These are phyloP conservation scores for Escovopsis sp. DNA, from an alignment of 2,329 filamentous ascomycete species.

Conservation along the genomic window DNA sequence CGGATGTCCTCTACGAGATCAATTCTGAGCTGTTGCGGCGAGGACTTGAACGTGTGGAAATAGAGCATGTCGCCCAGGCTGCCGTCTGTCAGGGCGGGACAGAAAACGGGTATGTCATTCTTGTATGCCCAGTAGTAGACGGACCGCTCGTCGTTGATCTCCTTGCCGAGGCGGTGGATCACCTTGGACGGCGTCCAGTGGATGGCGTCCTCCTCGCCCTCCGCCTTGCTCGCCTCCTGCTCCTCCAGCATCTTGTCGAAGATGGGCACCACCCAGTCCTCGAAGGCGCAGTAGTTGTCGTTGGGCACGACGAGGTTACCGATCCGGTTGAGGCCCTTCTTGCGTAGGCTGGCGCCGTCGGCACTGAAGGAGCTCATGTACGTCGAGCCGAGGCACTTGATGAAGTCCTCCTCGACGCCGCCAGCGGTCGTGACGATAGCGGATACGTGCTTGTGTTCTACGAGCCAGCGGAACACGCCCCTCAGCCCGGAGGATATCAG, in stretches of 20 bases:
- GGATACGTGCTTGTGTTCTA: slow-evolving; percentile 83
- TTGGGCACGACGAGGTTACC: slow-evolving; percentile 94
- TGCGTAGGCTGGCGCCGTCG: slow-evolving; percentile 60
- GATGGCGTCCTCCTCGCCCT: slow-evolving; percentile 50
- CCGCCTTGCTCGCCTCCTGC: slow-evolving; percentile 65
- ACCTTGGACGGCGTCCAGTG: slow-evolving; percentile 91
- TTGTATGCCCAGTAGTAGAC: slow-evolving; percentile 97
- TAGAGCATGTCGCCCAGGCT: slow-evolving; percentile 96
- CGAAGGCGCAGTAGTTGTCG: slow-evolving; percentile 87
- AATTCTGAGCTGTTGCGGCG: slow-evolving; percentile 64
- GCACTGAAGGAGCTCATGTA: slow-evolving; percentile 81
- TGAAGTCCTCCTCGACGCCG: slow-evolving; percentile 92
- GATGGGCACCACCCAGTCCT: slow-evolving; percentile 94
- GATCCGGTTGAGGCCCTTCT: slow-evolving; percentile 84
- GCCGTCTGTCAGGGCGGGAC: slow-evolving; percentile 87
- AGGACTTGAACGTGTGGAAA: slow-evolving; percentile 90
- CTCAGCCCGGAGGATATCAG: slow-evolving; percentile 91
- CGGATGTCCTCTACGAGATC: slow-evolving; percentile 93
- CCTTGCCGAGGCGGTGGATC: slow-evolving; percentile 76
- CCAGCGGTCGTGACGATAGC: slow-evolving; percentile 92
- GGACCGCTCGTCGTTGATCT: slow-evolving; percentile 83
- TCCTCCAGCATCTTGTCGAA: slow-evolving; percentile 89
- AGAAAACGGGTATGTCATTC: slow-evolving; percentile 95
- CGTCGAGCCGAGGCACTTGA: slow-evolving; percentile 91
- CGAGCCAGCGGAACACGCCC: slow-evolving; percentile 81